These are phyloP conservation scores for Euphorbia pulcherrima DNA, from an alignment of 345 rosid species.

Conservation along the genomic window DNA sequence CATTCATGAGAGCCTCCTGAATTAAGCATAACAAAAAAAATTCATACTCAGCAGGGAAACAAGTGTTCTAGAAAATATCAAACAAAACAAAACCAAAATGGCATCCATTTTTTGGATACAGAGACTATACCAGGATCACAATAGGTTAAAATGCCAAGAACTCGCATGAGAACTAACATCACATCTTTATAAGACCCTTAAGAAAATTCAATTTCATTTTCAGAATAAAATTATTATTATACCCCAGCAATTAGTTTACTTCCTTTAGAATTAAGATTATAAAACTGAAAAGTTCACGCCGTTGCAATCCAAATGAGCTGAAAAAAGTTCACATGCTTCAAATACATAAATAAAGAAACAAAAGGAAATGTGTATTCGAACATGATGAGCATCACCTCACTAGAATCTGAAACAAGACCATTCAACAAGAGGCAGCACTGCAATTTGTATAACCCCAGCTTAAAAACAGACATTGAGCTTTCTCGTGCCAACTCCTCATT, in stretches of 20 bases:
- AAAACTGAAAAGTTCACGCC: neutral
- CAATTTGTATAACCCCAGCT: slow-evolving; percentile 77
- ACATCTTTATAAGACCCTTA: neutral
- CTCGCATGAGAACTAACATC: neutral
- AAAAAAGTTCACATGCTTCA: neutral
- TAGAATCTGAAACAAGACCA: slow-evolving; percentile 85
- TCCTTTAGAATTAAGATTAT: neutral
- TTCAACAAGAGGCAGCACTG: slow-evolving; percentile 80
- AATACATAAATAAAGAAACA: neutral
- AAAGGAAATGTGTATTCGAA: neutral
- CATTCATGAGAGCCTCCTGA: slow-evolving; percentile 83
- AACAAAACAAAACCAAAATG: neutral
- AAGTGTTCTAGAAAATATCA: neutral
- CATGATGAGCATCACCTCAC: slow-evolving; percentile 53
- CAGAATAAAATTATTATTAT: neutral
- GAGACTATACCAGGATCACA: neutral
- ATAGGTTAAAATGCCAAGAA: neutral
- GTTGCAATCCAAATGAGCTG: neutral
- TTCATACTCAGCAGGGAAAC: slow-evolving; percentile 1
- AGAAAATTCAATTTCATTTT: neutral
- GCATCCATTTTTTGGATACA: neutral
- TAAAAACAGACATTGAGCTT: slow-evolving; percentile 77
- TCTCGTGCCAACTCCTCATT: slow-evolving; percentile 54
- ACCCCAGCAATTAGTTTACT: neutral
- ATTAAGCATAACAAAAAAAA: slow-evolving; percentile 22